Conservation (phyloP, 2,329 filamentous ascomycete genomes). For the Dryadomyces quercus-mongolicae region DNA sequence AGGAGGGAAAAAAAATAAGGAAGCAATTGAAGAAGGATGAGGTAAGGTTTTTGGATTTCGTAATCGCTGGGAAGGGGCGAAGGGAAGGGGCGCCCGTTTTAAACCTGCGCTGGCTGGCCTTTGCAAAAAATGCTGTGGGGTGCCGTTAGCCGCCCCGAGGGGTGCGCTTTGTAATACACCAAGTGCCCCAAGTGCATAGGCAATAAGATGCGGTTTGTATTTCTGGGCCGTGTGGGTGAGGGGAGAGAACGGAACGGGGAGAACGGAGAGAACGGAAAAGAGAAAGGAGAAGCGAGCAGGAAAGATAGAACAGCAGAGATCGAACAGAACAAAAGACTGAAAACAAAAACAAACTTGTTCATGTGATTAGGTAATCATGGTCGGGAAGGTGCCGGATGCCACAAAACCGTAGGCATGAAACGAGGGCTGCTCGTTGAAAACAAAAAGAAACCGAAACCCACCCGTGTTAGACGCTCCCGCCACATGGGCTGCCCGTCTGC, state of each 20-base stretch:
- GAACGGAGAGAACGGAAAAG: neutral
- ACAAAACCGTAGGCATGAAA: no score
- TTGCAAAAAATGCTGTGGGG: neutral
- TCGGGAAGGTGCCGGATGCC: no score
- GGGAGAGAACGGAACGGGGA: neutral
- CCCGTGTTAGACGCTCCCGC: conserved; percentile 1
- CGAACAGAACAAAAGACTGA: neutral
- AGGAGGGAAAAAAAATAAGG: neutral
- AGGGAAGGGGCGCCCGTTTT: conserved; percentile 9
- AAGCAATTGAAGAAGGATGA: conserved; percentile 9
- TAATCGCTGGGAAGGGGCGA: conserved; percentile 9
- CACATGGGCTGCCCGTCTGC: conserved; percentile 4
- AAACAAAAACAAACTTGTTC: no score
- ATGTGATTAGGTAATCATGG: neutral
- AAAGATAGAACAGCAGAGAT: neutral
- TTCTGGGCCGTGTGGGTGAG: neutral
- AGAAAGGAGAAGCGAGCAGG: neutral
- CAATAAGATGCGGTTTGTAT: neutral
- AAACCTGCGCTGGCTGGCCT: conserved; percentile 6
- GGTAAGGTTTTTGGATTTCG: conserved; percentile 13
- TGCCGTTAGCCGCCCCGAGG: neutral
- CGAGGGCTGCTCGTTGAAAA: neutral
- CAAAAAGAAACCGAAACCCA: conserved; percentile 2
- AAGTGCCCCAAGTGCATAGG: neutral
- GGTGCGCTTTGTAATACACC: neutral